These are phyloP conservation scores for Acer yangbiense DNA, from an alignment of 345 rosid species.

Conservation along the genomic window DNA sequence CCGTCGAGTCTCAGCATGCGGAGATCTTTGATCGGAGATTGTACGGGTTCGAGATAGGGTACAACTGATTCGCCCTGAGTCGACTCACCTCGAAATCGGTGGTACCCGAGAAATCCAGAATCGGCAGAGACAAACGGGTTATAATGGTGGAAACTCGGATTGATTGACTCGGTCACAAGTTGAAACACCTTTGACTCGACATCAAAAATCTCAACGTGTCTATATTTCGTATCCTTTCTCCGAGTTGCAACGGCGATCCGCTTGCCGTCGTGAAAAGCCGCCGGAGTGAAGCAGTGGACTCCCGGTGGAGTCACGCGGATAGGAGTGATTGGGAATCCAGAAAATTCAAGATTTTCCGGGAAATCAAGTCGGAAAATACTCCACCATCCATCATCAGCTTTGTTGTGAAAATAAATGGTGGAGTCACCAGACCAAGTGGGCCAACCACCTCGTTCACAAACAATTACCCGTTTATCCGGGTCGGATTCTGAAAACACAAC, in stretches of 20 bases:
- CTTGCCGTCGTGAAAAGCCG: constrained; percentile 59
- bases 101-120: constrained; percentile 63
- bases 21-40: constrained; percentile 54
- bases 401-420: constrained; percentile 72
- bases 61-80: constrained; percentile 46
- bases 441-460: constrained; percentile 77
- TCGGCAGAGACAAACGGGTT: constrained; percentile 72
- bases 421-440: constrained; percentile 83
- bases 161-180: constrained; percentile 52
- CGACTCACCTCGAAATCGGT: constrained; percentile 77
- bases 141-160: constrained; percentile 74
- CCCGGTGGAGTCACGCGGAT: constrained; percentile 79
- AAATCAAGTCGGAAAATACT: constrained; percentile 63
- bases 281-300: constrained; percentile 90
- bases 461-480: constrained; percentile 49
- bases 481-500: constrained; percentile 53
- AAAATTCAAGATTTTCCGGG: constrained; percentile 26
- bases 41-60: constrained; percentile 68
- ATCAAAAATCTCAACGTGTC: constrained; percentile 80
- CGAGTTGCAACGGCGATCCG: constrained; percentile 76
- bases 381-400: constrained; percentile 94
- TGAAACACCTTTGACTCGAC: constrained; percentile 40
- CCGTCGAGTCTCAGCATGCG: constrained; percentile 70
- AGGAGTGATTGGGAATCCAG: constrained; percentile 38
- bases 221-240: constrained; percentile 40